These are phyloP conservation scores for Pontederia crassipes DNA, from an alignment of 176 grass and related monocot genomes.

Conservation along the genomic window DNA sequence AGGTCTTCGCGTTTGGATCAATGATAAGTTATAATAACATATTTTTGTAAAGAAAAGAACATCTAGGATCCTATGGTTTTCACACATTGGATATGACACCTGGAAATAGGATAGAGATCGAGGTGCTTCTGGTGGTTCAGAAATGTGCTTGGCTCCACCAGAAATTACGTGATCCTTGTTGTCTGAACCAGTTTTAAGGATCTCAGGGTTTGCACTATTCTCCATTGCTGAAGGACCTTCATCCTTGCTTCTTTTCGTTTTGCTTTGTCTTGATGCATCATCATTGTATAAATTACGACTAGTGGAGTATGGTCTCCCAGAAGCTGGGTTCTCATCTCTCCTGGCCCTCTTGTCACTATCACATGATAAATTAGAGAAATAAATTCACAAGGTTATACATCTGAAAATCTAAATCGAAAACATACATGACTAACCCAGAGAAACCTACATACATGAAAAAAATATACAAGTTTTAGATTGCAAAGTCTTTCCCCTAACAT, in stretches of 20 bases:
- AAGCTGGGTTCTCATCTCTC: conserved; percentile 37
- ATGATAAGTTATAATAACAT: no score
- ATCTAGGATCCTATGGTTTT: neutral
- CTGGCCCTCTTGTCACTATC: conserved; percentile 38
- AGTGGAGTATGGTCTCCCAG: conserved; percentile 26
- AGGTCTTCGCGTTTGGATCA: no score
- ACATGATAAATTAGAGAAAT: conserved; percentile 10
- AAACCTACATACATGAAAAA: no score
- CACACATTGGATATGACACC: conserved; percentile 28
- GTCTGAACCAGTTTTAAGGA: conserved; percentile 10
- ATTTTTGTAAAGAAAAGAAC: neutral
- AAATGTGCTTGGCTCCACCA: conserved; percentile 36
- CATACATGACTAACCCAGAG: neutral
- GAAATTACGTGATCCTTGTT: conserved; percentile 28
- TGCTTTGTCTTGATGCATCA: conserved; percentile 11
- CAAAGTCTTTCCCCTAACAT: no score
- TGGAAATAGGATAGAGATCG: conserved; percentile 33
- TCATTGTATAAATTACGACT: conserved; percentile 20
- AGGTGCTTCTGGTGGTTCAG: conserved; percentile 28
- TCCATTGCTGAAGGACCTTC: conserved; percentile 18
- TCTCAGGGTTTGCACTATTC: conserved; percentile 12
- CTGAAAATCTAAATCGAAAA: neutral
- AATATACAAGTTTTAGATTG: no score
- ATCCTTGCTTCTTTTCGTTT: conserved; percentile 4
- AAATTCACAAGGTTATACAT: neutral